phyloP scores from a whole-genome alignment of 179 eudicot genomes.

The Beta lomatogona region DNA sequence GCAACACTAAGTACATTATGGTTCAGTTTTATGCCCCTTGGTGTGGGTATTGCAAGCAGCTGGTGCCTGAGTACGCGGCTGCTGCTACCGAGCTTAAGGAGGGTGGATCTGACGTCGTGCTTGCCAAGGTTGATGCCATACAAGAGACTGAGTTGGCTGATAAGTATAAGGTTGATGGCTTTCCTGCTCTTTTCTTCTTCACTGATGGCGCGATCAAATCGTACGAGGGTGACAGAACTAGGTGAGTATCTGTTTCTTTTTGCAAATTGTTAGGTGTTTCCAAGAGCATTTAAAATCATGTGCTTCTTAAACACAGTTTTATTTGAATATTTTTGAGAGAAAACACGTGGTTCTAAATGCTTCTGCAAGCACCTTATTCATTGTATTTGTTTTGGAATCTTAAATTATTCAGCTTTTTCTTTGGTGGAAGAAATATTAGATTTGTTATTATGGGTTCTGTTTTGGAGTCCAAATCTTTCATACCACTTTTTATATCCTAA shows the following conservation, averaged over 20 bases:
- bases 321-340: too few relatives aligned
- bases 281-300: too few relatives aligned
- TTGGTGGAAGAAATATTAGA: too few relatives aligned
- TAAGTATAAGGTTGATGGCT: constrained; percentile 61
- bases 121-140: constrained; percentile 79
- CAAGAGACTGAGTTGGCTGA: constrained; percentile 60
- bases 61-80: constrained; percentile 77
- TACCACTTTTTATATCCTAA: too few relatives aligned
- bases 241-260: constrained; percentile 38
- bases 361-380: too few relatives aligned
- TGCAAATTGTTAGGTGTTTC: too few relatives aligned
- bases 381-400: too few relatives aligned
- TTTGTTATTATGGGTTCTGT: too few relatives aligned
- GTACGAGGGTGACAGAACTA: constrained; percentile 54
- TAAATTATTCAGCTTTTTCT: too few relatives aligned
- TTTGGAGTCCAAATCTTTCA: too few relatives aligned
- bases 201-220: constrained; percentile 45
- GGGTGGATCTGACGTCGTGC: constrained; percentile 37
- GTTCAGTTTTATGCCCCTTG: constrained; percentile 95
- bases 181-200: constrained; percentile 60
- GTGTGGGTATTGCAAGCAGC: constrained; percentile 79
- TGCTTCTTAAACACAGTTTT: background rate
- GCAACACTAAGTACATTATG: constrained; percentile 51
- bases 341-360: too few relatives aligned
- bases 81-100: constrained; percentile 68